Conservation (phyloP, 441 rosid genomes). For the Rhodomyrtus psidioides region DNA sequence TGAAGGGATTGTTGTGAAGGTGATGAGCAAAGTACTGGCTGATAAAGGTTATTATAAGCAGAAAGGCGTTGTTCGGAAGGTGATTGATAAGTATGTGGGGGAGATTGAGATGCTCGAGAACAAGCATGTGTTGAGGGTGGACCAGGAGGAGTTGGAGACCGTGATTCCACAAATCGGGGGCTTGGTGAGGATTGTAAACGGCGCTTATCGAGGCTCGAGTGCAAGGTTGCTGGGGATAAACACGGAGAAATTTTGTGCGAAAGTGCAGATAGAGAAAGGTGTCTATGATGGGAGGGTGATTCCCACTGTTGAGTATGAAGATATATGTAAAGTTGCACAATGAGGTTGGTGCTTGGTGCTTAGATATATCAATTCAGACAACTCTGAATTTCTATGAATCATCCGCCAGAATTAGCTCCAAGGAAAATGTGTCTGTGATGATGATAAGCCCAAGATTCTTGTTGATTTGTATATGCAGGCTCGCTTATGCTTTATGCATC, state of each 20-base stretch:
- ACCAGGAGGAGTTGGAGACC: constrained; percentile 94
- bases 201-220: constrained; percentile 73
- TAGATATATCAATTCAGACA: not conserved
- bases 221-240: constrained; percentile 74
- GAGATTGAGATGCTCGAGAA: constrained; percentile 80
- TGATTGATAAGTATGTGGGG: constrained; percentile 79
- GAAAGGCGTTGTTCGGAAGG: constrained; percentile 75
- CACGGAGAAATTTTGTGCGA: constrained; percentile 79
- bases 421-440: not conserved
- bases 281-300: constrained; percentile 83
- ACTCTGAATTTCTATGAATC: not conserved
- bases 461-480: not conserved
- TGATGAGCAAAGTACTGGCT: constrained; percentile 74
- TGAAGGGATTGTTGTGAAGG: constrained; percentile 82
- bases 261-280: constrained; percentile 88
- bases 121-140: constrained; percentile 76
- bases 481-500: not conserved
- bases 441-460: not conserved
- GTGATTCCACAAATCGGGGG: constrained; percentile 88
- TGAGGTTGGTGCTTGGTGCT: constrained; percentile 4
- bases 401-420: not conserved
- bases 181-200: constrained; percentile 72
- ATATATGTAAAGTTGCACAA: constrained; percentile 69
- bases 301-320: constrained; percentile 81
- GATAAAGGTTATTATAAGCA: constrained; percentile 87